Conservation (phyloP, 164 flowering plant species). For the Berberis thunbergii region DNA sequence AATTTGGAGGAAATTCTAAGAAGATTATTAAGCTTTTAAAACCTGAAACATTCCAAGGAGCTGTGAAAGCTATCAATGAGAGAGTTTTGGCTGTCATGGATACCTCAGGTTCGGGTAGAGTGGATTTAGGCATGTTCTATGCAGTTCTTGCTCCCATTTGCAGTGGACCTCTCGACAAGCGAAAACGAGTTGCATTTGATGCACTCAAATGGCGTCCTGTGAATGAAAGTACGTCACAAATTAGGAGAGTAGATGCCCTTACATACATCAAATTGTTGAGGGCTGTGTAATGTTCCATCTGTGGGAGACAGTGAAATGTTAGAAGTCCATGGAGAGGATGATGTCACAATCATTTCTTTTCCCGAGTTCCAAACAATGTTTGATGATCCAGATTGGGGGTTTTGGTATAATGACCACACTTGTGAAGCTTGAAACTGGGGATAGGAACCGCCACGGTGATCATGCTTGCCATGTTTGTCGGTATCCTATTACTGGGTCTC, state of each 20-base stretch:
- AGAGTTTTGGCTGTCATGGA: neutral
- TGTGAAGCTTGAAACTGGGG: conserved; percentile 72
- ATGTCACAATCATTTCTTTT: conserved; percentile 49
- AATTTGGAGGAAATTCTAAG: conserved; percentile 67
- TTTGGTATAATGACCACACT: conserved; percentile 26
- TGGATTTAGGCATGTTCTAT: conserved; percentile 83
- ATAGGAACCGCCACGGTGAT: conserved; percentile 80
- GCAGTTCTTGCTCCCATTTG: conserved; percentile 66
- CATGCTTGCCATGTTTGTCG: conserved; percentile 60
- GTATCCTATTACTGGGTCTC: neutral
- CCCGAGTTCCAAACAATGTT: conserved; percentile 14
- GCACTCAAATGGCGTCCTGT: conserved; percentile 77
- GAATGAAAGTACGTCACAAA: conserved; percentile 53
- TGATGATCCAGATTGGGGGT: neutral
- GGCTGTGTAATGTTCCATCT: conserved; percentile 71
- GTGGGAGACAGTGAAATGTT: conserved; percentile 69
- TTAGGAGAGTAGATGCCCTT: conserved; percentile 59
- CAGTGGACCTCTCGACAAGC: neutral
- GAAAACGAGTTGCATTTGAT: neutral
- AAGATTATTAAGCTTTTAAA: conserved; percentile 61
- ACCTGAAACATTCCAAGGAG: conserved; percentile 90
- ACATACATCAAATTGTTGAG: conserved; percentile 67
- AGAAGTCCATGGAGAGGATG: conserved; percentile 71
- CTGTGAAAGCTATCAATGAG: conserved; percentile 63
- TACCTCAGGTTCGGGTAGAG: neutral